phyloP scores from a whole-genome alignment of 768 basidiomycete species.

The Xerocomellus chrysenteron region DNA sequence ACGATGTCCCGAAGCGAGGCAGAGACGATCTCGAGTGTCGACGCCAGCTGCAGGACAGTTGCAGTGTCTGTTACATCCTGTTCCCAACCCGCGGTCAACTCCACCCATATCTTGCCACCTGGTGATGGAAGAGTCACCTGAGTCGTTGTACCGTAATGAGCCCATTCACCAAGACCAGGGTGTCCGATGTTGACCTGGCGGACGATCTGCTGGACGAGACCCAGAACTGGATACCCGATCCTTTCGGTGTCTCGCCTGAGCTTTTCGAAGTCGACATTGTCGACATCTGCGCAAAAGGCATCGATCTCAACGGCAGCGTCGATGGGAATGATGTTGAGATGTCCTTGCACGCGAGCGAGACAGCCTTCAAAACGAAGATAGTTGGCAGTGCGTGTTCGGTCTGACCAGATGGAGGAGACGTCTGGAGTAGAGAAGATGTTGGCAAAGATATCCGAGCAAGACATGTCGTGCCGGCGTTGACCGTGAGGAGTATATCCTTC shows the following conservation, averaged over 20 bases:
- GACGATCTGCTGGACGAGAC: slow-evolving; percentile 45
- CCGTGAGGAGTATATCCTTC: too few species aligned
- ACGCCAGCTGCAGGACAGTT: slow-evolving; percentile 41
- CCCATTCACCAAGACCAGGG: slow-evolving; percentile 44
- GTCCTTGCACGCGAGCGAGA: slow-evolving; percentile 39
- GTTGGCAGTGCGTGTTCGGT: slow-evolving; percentile 22
- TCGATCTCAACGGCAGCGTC: slow-evolving; percentile 38
- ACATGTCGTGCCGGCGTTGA: not conserved
- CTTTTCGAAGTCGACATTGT: slow-evolving; percentile 39
- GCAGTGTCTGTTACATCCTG: slow-evolving; percentile 52
- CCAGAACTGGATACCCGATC: slow-evolving; percentile 47
- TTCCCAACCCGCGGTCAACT: not conserved
- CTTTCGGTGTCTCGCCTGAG: slow-evolving; percentile 39
- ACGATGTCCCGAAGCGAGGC: slow-evolving; percentile 31
- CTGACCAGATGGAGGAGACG: slow-evolving; percentile 42
- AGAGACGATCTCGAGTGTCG: slow-evolving; percentile 38
- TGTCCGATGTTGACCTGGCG: slow-evolving; percentile 33
- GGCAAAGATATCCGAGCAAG: slow-evolving; percentile 31
- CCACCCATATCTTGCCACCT: not conserved
- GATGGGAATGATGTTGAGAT: slow-evolving; percentile 39
- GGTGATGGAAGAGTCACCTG: slow-evolving; percentile 33
- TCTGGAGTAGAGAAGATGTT: slow-evolving; percentile 41
- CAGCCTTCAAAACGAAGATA: slow-evolving; percentile 33
- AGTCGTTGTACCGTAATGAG: slow-evolving; percentile 49
- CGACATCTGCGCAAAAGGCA: slow-evolving; percentile 34